Conservation (phyloP, 805 yeast species). For the Myxozyma neglecta region DNA sequence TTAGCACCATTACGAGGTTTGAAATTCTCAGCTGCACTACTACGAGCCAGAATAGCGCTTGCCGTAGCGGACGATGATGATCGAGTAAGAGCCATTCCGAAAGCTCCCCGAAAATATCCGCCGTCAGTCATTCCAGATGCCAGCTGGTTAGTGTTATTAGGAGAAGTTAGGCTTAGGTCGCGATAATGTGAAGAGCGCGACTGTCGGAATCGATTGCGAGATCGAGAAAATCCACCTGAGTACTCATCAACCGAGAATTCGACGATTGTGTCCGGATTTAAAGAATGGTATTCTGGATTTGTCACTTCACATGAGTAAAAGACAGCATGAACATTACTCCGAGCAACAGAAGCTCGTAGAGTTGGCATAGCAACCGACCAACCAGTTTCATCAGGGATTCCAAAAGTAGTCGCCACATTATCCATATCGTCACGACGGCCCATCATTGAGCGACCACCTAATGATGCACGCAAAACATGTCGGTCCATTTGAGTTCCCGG, state of each 20-base stretch:
- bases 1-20: neutral
- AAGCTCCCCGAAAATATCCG: constrained; percentile 27
- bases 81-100: constrained; percentile 9
- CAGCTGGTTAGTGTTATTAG: constrained; percentile 4
- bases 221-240: neutral
- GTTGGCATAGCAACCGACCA: constrained; percentile 98
- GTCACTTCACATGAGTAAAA: constrained; percentile 74
- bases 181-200: neutral
- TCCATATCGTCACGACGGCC: constrained; percentile 68
- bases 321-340: constrained; percentile 94
- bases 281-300: constrained; percentile 21
- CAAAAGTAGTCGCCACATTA: constrained; percentile 84
- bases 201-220: neutral
- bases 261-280: constrained; percentile 36
- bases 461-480: constrained; percentile 86
- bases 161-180: neutral
- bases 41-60: constrained; percentile 2
- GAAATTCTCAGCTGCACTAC: neutral
- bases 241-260: constrained; percentile 43
- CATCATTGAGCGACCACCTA: constrained; percentile 70
- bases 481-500: constrained; percentile 89
- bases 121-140: constrained; percentile 22
- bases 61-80: constrained; percentile 9
- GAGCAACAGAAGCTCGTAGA: constrained; percentile 78
- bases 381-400: constrained; percentile 91